Conservation (phyloP, 2,329 filamentous ascomycete genomes). For the Fusarium verticillioides region DNA sequence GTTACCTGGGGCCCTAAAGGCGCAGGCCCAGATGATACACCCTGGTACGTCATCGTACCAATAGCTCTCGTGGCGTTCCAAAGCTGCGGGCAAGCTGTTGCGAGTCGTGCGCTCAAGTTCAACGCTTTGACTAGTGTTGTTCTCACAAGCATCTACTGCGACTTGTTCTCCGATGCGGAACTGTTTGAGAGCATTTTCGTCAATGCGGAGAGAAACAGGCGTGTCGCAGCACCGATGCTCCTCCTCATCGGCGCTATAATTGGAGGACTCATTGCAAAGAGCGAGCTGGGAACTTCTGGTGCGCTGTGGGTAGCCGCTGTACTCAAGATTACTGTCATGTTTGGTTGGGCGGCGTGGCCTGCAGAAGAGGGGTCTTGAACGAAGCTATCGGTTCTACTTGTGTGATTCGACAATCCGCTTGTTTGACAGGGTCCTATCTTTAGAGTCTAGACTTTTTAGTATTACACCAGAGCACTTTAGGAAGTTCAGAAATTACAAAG, state of each 20-base stretch:
- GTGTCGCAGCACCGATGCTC: slow-evolving; percentile 60
- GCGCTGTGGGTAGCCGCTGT: slow-evolving; percentile 69
- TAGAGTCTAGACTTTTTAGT: not conserved
- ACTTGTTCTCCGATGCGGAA: slow-evolving; percentile 75
- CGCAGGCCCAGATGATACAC: slow-evolving; percentile 55
- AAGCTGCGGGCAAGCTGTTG: slow-evolving; percentile 81
- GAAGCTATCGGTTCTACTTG: not conserved
- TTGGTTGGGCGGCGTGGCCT: slow-evolving; percentile 72
- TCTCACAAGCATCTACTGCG: slow-evolving; percentile 84
- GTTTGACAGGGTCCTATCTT: not conserved
- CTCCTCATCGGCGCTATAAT: slow-evolving; percentile 61
- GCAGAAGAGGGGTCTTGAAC: slow-evolving; percentile 50
- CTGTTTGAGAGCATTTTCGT: slow-evolving; percentile 52
- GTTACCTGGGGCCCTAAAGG: slow-evolving; percentile 59
- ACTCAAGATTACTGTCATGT: slow-evolving; percentile 66
- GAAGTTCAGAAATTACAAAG: not conserved
- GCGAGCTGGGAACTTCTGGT: slow-evolving; percentile 59
- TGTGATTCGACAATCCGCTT: not conserved
- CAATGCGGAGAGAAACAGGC: slow-evolving; percentile 63
- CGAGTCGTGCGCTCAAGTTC: slow-evolving; percentile 75
- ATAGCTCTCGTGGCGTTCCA: slow-evolving; percentile 80
- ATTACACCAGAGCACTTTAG: slow-evolving; percentile 1
- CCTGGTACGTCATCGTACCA: slow-evolving; percentile 72
- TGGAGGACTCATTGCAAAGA: slow-evolving; percentile 63
- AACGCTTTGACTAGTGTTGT: slow-evolving; percentile 81